These are phyloP conservation scores for Marchantia paleacea DNA, from an alignment of 225 moss, liverwort and hornwort genomes.

Conservation along the genomic window DNA sequence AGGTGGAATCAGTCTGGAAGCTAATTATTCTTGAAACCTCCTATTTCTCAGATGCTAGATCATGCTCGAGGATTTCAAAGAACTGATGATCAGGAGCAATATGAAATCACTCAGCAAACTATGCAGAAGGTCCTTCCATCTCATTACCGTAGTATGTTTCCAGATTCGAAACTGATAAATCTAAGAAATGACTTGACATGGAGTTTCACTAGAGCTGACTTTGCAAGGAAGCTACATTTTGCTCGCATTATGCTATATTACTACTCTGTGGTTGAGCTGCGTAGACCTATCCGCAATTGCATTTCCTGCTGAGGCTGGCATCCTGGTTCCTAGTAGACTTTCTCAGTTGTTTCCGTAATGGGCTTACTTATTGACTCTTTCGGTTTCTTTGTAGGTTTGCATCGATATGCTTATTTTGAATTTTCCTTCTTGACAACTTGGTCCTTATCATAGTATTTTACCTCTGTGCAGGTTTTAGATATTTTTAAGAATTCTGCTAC, in stretches of 20 bases:
- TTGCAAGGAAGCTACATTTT: not conserved
- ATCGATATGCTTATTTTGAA: not conserved
- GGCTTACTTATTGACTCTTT: not conserved
- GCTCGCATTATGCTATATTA: not conserved
- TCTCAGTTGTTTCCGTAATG: not conserved
- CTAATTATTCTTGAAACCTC: not conserved
- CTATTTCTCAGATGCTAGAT: conserved; percentile 53
- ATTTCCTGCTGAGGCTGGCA: not conserved
- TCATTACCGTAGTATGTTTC: not conserved
- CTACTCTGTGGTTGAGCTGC: not conserved
- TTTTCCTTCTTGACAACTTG: not conserved
- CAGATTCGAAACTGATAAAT: not conserved
- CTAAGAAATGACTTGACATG: too few relatives aligned
- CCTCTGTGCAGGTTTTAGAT: conserved; percentile 48
- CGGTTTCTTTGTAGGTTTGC: not conserved
- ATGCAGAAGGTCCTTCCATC: conserved; percentile 42
- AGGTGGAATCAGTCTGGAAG: not conserved
- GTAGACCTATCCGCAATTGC: not conserved
- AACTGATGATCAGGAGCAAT: conserved; percentile 62
- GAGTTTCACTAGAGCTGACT: not conserved
- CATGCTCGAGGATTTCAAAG: conserved; percentile 68
- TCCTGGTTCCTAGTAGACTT: not conserved
- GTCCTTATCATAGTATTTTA: not conserved
- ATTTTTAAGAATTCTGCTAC: conserved; percentile 49
- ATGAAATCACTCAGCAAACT: conserved; percentile 56